Percentiles rank a stretch among this genome's conserved stretches.
These are phyloP conservation scores for Macadamia tetraphylla DNA, from an alignment of 164 flowering plant species.

Conservation along the genomic window DNA sequence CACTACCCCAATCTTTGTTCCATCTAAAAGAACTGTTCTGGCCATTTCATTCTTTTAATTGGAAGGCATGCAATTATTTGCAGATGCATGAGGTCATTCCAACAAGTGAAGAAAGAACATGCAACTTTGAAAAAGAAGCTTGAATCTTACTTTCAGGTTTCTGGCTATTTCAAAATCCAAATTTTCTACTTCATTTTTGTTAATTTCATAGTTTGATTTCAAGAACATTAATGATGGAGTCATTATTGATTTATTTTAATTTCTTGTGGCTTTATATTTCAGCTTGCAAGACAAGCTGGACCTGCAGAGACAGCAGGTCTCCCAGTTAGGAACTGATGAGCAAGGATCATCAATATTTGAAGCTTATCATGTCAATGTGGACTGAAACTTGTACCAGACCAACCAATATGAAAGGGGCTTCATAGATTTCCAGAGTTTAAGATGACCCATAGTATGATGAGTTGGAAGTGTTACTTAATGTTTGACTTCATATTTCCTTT, in stretches of 20 bases:
- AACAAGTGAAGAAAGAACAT: constrained; percentile 40
- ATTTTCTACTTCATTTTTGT: not conserved
- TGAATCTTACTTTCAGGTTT: constrained; percentile 40
- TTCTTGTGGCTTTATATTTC: not conserved
- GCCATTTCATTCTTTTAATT: not conserved
- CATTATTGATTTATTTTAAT: not conserved
- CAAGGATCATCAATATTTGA: too few relatives aligned
- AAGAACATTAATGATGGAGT: not conserved
- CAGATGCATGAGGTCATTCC: constrained; percentile 38
- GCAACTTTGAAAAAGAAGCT: constrained; percentile 35
- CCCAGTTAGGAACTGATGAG: not conserved
- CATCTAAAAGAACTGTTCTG: not conserved
- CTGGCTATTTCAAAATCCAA: not conserved
- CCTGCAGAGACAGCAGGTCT: constrained; percentile 7
- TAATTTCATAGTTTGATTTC: not conserved
- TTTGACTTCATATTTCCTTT: too few relatives aligned
- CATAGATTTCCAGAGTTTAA: too few relatives aligned
- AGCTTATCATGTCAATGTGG: too few relatives aligned
- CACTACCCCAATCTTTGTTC: not conserved
- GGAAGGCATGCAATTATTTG: not conserved
- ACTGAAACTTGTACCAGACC: too few relatives aligned
- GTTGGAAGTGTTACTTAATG: too few relatives aligned
- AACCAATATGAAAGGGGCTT: too few relatives aligned
- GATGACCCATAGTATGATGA: too few relatives aligned
- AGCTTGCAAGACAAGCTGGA: constrained; percentile 17